A percentile compares a stretch with the other conserved stretches of the same genome.
phyloP scores from a whole-genome alignment of 2,329 filamentous ascomycete species.

The Davidsoniella virescens region DNA sequence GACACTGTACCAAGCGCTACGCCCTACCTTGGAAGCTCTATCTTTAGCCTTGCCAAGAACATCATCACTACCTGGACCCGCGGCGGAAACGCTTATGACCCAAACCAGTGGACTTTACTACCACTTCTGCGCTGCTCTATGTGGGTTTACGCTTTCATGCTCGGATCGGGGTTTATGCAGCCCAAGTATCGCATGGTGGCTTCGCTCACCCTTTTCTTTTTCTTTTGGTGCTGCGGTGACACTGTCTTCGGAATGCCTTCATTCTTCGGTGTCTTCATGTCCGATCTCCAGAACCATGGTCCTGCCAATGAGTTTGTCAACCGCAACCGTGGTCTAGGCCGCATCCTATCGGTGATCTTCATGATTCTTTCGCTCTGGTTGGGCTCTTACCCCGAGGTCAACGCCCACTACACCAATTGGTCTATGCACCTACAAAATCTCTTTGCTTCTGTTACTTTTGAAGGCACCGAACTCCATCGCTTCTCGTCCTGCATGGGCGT shows the following conservation, averaged over 20 bases:
- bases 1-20: constrained; percentile 33
- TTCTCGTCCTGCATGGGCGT: constrained; percentile 24
- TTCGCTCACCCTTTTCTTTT: constrained; percentile 32
- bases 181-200: constrained; percentile 32
- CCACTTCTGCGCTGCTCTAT: constrained; percentile 39
- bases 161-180: constrained; percentile 33
- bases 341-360: constrained; percentile 31
- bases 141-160: constrained; percentile 35
- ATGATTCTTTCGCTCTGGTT: constrained; percentile 37
- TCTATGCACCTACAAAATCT: constrained; percentile 29
- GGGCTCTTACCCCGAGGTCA: constrained; percentile 42
- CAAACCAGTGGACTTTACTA: constrained; percentile 41
- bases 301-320: constrained; percentile 31
- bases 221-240: constrained; percentile 24
- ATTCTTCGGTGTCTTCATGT: constrained; percentile 45
- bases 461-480: constrained; percentile 29
- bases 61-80: constrained; percentile 35
- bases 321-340: constrained; percentile 27
- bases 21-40: constrained; percentile 19
- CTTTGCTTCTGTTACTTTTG: constrained; percentile 28
- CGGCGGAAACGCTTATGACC: constrained; percentile 35
- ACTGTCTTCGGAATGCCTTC: constrained; percentile 39
- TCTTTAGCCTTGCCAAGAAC: constrained; percentile 23
- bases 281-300: constrained; percentile 38
- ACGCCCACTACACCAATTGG: constrained; percentile 37